Evolutionary conservation across 2,329 filamentous ascomycete species (phyloP).

Genomic region (Penicillium sp.): DNA sequence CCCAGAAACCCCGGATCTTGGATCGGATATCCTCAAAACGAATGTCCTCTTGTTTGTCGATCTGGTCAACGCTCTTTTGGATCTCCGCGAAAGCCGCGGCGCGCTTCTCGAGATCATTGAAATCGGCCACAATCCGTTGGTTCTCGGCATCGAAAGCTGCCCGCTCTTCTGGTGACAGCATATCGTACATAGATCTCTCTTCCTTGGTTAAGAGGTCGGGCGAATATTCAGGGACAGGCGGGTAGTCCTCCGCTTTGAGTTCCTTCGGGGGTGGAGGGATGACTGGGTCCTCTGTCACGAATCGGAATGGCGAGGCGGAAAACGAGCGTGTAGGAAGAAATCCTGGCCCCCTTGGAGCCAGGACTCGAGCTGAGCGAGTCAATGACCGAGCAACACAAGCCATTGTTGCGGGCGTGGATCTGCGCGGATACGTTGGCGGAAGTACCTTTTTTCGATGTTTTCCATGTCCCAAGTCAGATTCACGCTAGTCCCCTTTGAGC

Average conservation of each 20-base stretch:
- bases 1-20: constrained; percentile 49
- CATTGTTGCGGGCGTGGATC: constrained; percentile 40
- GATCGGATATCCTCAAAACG: constrained; percentile 37
- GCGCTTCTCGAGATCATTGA: constrained; percentile 43
- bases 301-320: constrained; percentile 42
- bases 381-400: constrained; percentile 48
- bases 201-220: constrained; percentile 41
- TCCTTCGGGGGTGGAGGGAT: constrained; percentile 38
- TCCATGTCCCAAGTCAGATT: constrained; percentile 24
- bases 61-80: constrained; percentile 38
- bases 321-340: constrained; percentile 39
- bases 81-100: constrained; percentile 40
- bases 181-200: constrained; percentile 47
- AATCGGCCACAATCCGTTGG: constrained; percentile 44
- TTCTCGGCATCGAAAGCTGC: constrained; percentile 46
- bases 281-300: constrained; percentile 43
- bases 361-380: constrained; percentile 42
- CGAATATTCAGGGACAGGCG: constrained; percentile 45
- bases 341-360: constrained; percentile 41
- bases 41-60: constrained; percentile 41
- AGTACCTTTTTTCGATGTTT: constrained; percentile 29
- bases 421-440: constrained; percentile 20
- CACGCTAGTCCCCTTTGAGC: constrained; percentile 33
- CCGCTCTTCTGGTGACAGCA: constrained; percentile 46
- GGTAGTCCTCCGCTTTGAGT: constrained; percentile 37